phyloP scores from a whole-genome alignment of 148 eudicot genomes.

The Camellia lanceoleosa region DNA sequence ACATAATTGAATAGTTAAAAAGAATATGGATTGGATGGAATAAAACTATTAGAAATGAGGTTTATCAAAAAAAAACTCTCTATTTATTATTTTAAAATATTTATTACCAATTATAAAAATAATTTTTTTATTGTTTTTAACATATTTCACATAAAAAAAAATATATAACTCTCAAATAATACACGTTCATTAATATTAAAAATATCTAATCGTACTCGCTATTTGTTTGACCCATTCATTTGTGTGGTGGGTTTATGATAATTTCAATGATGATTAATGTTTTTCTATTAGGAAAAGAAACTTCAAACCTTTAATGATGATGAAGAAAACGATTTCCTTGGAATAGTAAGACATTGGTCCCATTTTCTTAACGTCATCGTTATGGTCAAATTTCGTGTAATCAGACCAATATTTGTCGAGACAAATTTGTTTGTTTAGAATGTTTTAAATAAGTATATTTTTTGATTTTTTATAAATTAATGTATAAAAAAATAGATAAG shows the following conservation, averaged over 20 bases:
- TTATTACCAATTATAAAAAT: too few species aligned
- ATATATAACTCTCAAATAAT: not conserved
- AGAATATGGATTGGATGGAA: too few species aligned
- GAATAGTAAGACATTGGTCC: constrained; percentile 21
- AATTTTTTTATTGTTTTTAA: too few species aligned
- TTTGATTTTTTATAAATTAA: not conserved
- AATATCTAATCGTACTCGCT: not conserved
- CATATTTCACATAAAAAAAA: too few species aligned
- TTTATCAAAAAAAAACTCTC: too few species aligned
- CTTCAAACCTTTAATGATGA: not conserved
- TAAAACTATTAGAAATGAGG: too few species aligned
- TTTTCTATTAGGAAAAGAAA: not conserved
- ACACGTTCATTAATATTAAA: not conserved
- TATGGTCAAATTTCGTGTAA: constrained; percentile 17
- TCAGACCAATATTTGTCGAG: not conserved
- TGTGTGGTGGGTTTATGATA: not conserved
- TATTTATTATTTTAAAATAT: too few species aligned
- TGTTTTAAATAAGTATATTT: not conserved
- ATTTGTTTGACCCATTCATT: not conserved
- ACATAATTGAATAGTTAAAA: too few species aligned
- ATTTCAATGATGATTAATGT: not conserved
- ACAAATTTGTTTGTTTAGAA: constrained; percentile 1
- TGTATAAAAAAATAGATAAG: too few species aligned
- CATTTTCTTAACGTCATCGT: constrained; percentile 13
- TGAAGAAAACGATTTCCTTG: constrained; percentile 13